A percentile compares a stretch with the other conserved stretches of the same genome.
Evolutionary conservation across 305 asterid genomes (phyloP).

Genomic region (Rubia peregrina): DNA sequence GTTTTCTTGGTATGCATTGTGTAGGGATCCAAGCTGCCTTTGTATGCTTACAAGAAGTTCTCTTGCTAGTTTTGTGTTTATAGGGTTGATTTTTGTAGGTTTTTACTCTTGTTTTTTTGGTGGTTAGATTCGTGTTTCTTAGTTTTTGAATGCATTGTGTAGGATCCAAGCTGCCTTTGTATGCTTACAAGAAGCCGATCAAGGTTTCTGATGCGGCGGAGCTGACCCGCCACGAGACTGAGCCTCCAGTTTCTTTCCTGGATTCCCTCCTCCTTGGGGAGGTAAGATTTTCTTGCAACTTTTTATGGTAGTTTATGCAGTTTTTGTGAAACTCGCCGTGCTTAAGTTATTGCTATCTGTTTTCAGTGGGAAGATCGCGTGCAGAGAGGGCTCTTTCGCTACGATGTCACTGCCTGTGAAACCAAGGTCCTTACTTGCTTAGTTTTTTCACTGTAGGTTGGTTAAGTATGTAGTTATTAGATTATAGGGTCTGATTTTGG

Average conservation of each 20-base stretch:
- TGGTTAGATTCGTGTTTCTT: not conserved
- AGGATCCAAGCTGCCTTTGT: slow-evolving; percentile 78
- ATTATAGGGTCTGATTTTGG: not conserved
- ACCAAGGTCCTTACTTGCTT: slow-evolving; percentile 49
- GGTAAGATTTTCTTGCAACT: slow-evolving; percentile 26
- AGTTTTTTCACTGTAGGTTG: not conserved
- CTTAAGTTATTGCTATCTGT: slow-evolving; percentile 17
- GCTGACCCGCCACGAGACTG: slow-evolving; percentile 31
- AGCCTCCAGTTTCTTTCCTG: slow-evolving; percentile 58
- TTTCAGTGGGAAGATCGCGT: slow-evolving; percentile 88
- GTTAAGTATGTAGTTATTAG: not conserved
- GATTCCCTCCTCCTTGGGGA: slow-evolving; percentile 80
- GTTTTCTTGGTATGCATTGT: not conserved
- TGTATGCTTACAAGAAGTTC: slow-evolving; percentile 57
- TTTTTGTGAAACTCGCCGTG: not conserved
- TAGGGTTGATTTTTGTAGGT: not conserved
- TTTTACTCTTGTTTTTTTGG: not conserved
- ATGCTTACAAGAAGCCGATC: slow-evolving; percentile 44
- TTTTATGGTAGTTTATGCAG: not conserved
- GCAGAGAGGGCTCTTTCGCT: slow-evolving; percentile 87
- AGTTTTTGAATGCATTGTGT: slow-evolving; percentile 2
- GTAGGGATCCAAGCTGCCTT: slow-evolving; percentile 72
- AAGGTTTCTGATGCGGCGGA: slow-evolving; percentile 24
- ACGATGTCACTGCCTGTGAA: slow-evolving; percentile 91
- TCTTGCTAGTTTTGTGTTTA: no score